These are phyloP conservation scores for Kwoniella mangroviensis DNA, from an alignment of 768 basidiomycete species.

Conservation along the genomic window DNA sequence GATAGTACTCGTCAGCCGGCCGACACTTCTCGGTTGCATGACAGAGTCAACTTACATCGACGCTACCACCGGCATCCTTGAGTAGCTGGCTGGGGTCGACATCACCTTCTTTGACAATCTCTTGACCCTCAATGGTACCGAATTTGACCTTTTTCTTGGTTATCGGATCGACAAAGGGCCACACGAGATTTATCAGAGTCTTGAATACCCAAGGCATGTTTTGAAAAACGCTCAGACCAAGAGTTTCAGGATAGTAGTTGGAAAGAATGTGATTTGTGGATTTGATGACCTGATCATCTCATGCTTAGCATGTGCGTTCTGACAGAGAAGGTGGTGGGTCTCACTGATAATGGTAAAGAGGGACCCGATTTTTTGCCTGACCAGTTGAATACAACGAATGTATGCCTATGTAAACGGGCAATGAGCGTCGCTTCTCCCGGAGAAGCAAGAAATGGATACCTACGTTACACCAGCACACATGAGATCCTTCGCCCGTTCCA, in stretches of 20 bases:
- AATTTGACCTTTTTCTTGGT: conserved; percentile 48
- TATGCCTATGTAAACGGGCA: conserved; percentile 26
- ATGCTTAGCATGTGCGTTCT: not conserved
- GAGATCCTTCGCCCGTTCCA: conserved; percentile 52
- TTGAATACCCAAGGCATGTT: conserved; percentile 51
- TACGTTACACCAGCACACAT: conserved; percentile 52
- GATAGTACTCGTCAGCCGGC: not conserved
- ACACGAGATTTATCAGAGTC: conserved; percentile 53
- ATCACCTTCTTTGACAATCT: conserved; percentile 29
- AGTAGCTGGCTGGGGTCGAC: conserved; percentile 39
- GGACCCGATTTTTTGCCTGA: conserved; percentile 49
- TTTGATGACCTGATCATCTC: conserved; percentile 37
- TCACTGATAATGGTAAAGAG: conserved; percentile 42
- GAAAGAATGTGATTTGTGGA: conserved; percentile 44
- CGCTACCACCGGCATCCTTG: conserved; percentile 46
- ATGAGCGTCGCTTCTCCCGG: not conserved
- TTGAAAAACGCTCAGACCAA: conserved; percentile 42
- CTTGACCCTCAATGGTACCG: conserved; percentile 21
- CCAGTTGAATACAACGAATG: conserved; percentile 50
- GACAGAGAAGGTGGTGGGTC: not conserved
- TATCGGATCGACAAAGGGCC: conserved; percentile 56
- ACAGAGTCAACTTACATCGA: conserved; percentile 41
- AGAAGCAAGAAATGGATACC: conserved; percentile 9
- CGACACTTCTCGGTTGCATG: too few relatives aligned
- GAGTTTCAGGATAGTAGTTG: conserved; percentile 50